Evolutionary conservation across 2,329 filamentous ascomycete species (phyloP), one percentile per base, ranked within the genome.

Genomic region (Aspergillus tubingensis): DNA sequence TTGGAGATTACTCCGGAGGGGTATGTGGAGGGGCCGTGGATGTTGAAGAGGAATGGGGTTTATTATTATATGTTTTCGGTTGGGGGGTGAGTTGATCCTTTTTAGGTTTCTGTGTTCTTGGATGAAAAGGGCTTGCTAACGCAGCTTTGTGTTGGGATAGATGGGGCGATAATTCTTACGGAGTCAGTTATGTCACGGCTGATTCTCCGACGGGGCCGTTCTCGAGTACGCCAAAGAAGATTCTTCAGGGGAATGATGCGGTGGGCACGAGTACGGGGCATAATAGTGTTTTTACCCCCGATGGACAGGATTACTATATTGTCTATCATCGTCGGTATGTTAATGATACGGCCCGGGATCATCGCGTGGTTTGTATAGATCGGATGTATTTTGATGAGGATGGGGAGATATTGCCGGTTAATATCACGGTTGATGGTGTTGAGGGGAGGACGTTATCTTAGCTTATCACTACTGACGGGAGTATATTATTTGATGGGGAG

Each of bases 21-120:
- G 44, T 81, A 80, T 66, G 77, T 79, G 1, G 79, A 81, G 61
- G 79, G 77, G 2, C 70, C 77, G 27, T 79, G 76, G 70, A 77
- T 81, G 76, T 63, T 80, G 62, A 80, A 80, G 67, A 72, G 77
- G 10, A 67, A 71, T 3, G 78, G 75, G 23, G 67, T 70, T 3
- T 81, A 80, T 65, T 80, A 81, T 61, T 74, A 79, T 57, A 77
- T 80, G 76, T 81, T 77, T 75, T 79, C 76, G 32, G 78, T 80
- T 43, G 79, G 79, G 19, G 75, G 69, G 53, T 74, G 27, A 48
- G 70, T 70, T 1, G 10, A 17, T 1, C 8, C 8, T 5, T 21
- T 19, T 50, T 23, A 19, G 27, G 1, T 11, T 11, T 52, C 19
- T 41, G 27, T 19, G 38, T 21, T 21, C 17, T 25, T 41, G 10